Evolutionary conservation across 805 yeast species (phyloP).

Genomic region (Candida maris): DNA sequence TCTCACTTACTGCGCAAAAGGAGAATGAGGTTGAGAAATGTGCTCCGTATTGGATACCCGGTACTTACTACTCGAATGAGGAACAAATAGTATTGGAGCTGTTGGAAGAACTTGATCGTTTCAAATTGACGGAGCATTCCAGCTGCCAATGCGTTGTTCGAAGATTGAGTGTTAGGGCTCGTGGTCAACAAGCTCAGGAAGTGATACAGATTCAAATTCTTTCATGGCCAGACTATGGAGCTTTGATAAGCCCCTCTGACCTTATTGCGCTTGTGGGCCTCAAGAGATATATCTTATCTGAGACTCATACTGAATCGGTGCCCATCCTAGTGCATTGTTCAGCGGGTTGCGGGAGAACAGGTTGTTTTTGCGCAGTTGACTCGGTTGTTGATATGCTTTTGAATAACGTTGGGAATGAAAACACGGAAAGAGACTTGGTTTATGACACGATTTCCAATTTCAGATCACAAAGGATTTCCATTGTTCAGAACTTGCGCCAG

Average conservation of each 20-base stretch:
- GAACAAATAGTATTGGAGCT: constrained; percentile 22
- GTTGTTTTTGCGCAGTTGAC: constrained; percentile 77
- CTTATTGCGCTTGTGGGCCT: constrained; percentile 51
- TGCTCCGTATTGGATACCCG: constrained; percentile 73
- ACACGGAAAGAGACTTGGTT: constrained; percentile 37
- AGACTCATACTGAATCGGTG: constrained; percentile 10
- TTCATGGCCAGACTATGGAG: constrained; percentile 83
- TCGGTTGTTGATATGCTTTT: constrained; percentile 44
- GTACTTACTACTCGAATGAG: constrained; percentile 38
- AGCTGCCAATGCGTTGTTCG: constrained; percentile 34
- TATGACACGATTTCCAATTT: constrained; percentile 44
- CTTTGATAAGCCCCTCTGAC: constrained; percentile 52
- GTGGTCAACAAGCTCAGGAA: constrained; percentile 35
- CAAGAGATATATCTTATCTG: constrained; percentile 24
- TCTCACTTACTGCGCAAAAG: constrained; percentile 70
- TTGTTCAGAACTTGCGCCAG: constrained; percentile 58
- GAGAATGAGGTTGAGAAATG: constrained; percentile 84
- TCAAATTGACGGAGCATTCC: constrained; percentile 23
- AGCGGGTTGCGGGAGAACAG: constrained; percentile 97
- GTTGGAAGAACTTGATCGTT: constrained; percentile 24
- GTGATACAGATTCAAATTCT: constrained; percentile 73
- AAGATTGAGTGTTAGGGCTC: constrained; percentile 40
- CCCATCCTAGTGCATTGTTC: constrained; percentile 86
- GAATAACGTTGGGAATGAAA: constrained; percentile 7
- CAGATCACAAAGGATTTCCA: constrained; percentile 50